These are phyloP conservation scores for Aquilaria sinensis DNA, from an alignment of 345 rosid genomes.

Conservation along the genomic window DNA sequence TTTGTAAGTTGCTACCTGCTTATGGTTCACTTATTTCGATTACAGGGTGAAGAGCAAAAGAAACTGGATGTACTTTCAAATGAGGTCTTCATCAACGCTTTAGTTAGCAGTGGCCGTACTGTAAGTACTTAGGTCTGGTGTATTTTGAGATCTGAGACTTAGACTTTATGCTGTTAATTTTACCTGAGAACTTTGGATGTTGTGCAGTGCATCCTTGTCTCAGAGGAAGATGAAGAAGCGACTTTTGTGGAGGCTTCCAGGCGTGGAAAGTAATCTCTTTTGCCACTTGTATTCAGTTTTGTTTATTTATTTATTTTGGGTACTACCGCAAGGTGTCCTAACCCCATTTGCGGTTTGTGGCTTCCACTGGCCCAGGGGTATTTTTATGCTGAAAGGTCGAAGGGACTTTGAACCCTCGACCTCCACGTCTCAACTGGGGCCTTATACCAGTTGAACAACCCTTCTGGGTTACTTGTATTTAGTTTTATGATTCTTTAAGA, in stretches of 20 bases:
- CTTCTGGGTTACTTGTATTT: background rate
- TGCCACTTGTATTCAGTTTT: slow-evolving; percentile 2
- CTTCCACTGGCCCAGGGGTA: too few species aligned
- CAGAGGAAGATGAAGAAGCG: slow-evolving; percentile 97
- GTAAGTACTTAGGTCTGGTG: slow-evolving; percentile 33
- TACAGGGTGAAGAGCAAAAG: slow-evolving; percentile 98
- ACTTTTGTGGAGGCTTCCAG: slow-evolving; percentile 65
- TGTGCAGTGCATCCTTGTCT: slow-evolving; percentile 85
- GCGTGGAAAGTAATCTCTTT: slow-evolving; percentile 68
- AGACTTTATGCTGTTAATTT: slow-evolving; percentile 2
- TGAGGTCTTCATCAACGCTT: slow-evolving; percentile 88
- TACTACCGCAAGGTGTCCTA: too few species aligned
- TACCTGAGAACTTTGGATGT: slow-evolving; percentile 12
- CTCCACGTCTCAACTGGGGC: too few species aligned
- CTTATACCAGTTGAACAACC: too few species aligned
- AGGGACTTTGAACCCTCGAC: too few species aligned
- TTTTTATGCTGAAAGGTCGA: too few species aligned
- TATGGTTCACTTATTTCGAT: slow-evolving; percentile 7
- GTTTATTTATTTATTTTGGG: background rate
- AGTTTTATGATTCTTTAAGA: background rate
- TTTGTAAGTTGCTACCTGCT: background rate
- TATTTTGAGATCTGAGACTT: background rate
- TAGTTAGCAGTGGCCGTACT: slow-evolving; percentile 94
- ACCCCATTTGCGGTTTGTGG: too few species aligned
- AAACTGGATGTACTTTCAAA: slow-evolving; percentile 95